Base-by-base conservation (phyloP, 805 yeast genomes). In the Schizosaccharomyces cryophilus region DNA sequence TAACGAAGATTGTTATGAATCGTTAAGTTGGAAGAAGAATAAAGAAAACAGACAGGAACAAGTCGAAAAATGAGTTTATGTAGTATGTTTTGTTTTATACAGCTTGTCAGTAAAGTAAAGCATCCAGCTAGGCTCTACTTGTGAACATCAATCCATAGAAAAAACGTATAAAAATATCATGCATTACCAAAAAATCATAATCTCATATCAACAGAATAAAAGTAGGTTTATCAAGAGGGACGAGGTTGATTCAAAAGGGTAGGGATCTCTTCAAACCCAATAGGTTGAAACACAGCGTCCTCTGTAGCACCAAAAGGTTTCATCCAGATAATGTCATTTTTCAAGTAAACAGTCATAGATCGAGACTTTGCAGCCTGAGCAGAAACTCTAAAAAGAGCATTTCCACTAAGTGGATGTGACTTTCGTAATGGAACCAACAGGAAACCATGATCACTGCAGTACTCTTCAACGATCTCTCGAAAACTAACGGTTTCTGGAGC, bases 251-350 rank as follows among this genome's bases (percentile, higher is more conserved):
- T 45, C 21, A 45, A 45, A 5, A 45, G 7, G 26, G n/a, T 21
- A 29, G 26, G 56, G 35, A 51, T 21, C 9, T 51, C 56, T 17
- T 51, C 26, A 17, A 51, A 51, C 13, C 56, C 35, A 5, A 29
- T 51, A 19, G 56, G 56, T 11, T 51, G 30, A 51, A 24, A 51
- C 7, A 17, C 35, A 21, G 56, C 26, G 15, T 51, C 56, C n/a
- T 24, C 35, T 5, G 56, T 19, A 21, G 30, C n/a, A 19, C 56
- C 56, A 1, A 15, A 15, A 45, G 51, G 26, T 45, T 71, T 69
- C 17, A 79, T 67, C 78, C 80, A 87, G 29, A 87, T 65, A 1
- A 85, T 82, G 65, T 87, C 89, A 56, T 82, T 81, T 42, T 77
- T 77, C 5, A 85, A 74, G 64, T 78, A 85, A 17, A 78, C 73